Conservation (phyloP, 2,329 filamentous ascomycete genomes). For the Balansia obtecta region DNA sequence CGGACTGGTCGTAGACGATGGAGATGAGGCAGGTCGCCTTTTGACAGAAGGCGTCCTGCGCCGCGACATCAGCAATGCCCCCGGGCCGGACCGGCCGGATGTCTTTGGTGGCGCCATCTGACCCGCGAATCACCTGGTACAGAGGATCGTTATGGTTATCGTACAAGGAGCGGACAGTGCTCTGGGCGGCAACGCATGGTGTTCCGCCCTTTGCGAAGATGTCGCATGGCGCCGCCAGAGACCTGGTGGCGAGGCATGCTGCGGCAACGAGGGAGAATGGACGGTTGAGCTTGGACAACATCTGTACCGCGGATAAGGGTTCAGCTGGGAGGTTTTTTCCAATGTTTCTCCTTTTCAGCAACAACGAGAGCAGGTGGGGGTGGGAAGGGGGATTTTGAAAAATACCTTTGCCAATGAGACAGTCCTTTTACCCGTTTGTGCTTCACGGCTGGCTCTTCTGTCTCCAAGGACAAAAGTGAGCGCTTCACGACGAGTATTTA, state of each 20-base stretch:
- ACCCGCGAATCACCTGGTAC: slow-evolving; percentile 47
- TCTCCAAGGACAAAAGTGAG: no score
- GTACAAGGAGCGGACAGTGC: slow-evolving; percentile 52
- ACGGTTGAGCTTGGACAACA: neutral
- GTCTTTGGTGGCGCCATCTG: slow-evolving; percentile 19
- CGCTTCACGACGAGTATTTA: no score
- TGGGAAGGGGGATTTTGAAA: no score
- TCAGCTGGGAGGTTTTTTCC: neutral
- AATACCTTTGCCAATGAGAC: no score
- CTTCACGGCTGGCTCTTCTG: no score
- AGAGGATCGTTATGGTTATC: slow-evolving; percentile 37
- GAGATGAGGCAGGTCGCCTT: slow-evolving; percentile 50
- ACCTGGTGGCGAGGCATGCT: neutral
- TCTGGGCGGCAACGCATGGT: slow-evolving; percentile 52
- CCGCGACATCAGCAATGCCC: slow-evolving; percentile 47
- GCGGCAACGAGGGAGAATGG: neutral
- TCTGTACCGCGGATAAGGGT: neutral
- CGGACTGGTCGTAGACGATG: slow-evolving; percentile 55
- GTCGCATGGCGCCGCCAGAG: slow-evolving; percentile 36
- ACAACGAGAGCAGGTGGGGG: no score
- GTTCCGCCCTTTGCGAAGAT: slow-evolving; percentile 45
- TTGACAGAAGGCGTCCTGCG: slow-evolving; percentile 49
- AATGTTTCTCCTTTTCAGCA: no score
- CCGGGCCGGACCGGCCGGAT: slow-evolving; percentile 21
- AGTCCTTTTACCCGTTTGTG: no score